phyloP scores from a whole-genome alignment of 805 yeast species.

The Starmerella sp. region DNA sequence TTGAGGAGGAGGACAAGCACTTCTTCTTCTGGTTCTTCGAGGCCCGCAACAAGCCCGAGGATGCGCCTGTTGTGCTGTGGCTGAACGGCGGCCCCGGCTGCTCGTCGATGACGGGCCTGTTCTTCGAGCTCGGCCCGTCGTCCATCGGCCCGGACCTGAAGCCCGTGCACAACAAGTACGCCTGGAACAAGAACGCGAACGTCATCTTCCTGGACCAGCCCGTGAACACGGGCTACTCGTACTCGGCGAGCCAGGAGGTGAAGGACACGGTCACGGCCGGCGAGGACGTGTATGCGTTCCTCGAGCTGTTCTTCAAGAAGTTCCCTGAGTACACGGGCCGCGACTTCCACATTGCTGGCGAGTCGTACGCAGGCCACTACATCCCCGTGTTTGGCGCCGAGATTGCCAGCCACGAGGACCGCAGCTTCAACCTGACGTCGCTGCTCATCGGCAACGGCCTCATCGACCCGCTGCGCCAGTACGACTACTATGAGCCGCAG shows the following conservation, averaged over 20 bases:
- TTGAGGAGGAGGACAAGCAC: conserved; percentile 57
- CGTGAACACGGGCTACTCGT: conserved; percentile 86
- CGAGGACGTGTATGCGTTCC: conserved; percentile 75
- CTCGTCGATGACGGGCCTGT: conserved; percentile 82
- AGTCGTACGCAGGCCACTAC: conserved; percentile 91
- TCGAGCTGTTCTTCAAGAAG: conserved; percentile 74
- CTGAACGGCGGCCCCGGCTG: conserved; percentile 97
- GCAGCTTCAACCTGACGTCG: conserved; percentile 60
- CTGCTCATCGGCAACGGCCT: conserved; percentile 87
- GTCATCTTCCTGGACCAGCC: conserved; percentile 93
- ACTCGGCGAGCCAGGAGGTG: conserved; percentile 37
- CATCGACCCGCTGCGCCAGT: conserved; percentile 74
- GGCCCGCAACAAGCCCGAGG: conserved; percentile 71
- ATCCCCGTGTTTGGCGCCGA: conserved; percentile 69
- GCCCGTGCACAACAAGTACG: conserved; percentile 68
- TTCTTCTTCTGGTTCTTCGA: conserved; percentile 90
- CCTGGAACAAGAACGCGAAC: conserved; percentile 90
- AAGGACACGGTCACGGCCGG: conserved; percentile 51
- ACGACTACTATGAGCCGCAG: conserved; percentile 76
- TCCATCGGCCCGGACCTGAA: conserved; percentile 56
- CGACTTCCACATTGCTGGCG: conserved; percentile 81
- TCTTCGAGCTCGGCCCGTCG: conserved; percentile 90
- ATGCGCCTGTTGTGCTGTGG: conserved; percentile 82
- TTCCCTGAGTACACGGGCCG: conserved; percentile 58
- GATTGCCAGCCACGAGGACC: conserved; percentile 48